These are phyloP conservation scores for Taphrina populina DNA, from an alignment of 1,139 yeast genomes.

Conservation along the genomic window DNA sequence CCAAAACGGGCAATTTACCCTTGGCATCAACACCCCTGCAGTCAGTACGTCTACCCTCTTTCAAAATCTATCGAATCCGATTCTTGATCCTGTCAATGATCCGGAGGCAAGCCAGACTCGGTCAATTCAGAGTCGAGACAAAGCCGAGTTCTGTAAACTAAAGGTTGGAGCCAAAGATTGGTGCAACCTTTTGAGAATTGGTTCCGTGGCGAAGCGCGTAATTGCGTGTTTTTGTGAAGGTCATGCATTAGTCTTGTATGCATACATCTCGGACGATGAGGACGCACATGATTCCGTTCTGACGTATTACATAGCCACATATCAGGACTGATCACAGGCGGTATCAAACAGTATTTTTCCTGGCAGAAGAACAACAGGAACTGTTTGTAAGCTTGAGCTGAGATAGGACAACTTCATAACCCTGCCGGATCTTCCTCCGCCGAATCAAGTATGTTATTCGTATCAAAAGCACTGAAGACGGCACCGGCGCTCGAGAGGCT, in stretches of 20 bases:
- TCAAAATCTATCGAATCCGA: constrained; percentile 41
- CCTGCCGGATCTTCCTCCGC: no score
- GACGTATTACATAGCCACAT: constrained; percentile 38
- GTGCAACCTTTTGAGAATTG: constrained; percentile 43
- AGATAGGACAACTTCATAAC: no score
- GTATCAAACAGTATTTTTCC: no score
- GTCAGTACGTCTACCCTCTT: constrained; percentile 42
- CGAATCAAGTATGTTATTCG: no score
- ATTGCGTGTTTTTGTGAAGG: constrained; percentile 45
- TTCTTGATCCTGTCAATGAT: constrained; percentile 36
- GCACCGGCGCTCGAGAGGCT: no score
- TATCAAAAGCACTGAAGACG: no score
- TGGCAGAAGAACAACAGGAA: no score
- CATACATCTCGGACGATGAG: constrained; percentile 41
- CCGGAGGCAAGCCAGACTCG: constrained; percentile 34
- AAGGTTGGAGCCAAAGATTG: constrained; percentile 45
- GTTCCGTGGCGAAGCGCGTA: constrained; percentile 42
- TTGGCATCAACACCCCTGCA: constrained; percentile 41
- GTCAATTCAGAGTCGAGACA: constrained; percentile 33
- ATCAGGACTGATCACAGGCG: constrained; percentile 31
- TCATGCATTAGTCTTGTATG: constrained; percentile 44
- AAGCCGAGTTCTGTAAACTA: constrained; percentile 38
- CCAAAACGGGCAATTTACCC: constrained; percentile 41
- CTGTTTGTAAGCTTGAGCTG: no score
- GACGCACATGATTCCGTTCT: constrained; percentile 39